These are phyloP conservation scores for Cercospora sesami DNA, from an alignment of 2,329 filamentous ascomycete genomes.

Conservation along the genomic window DNA sequence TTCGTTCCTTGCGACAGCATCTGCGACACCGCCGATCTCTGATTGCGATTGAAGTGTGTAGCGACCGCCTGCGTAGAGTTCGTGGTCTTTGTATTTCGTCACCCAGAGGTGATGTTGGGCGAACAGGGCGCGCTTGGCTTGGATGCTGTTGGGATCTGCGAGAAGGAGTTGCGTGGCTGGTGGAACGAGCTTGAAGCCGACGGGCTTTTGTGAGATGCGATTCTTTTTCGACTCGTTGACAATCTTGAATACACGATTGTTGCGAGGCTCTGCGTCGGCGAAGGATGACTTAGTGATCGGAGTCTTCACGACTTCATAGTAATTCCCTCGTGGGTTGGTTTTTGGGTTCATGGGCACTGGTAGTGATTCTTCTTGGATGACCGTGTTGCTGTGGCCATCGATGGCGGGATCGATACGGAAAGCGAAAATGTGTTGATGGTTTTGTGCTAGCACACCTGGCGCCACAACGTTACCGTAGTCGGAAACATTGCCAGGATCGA, in stretches of 20 bases:
- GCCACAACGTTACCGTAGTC: conserved; percentile 59
- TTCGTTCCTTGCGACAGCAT: conserved; percentile 48
- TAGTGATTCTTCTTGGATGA: conserved; percentile 55
- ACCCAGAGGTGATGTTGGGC: conserved; percentile 56
- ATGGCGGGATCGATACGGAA: conserved; percentile 65
- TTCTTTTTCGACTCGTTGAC: conserved; percentile 52
- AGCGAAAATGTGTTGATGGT: conserved; percentile 70
- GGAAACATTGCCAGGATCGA: conserved; percentile 56
- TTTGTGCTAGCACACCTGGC: conserved; percentile 64
- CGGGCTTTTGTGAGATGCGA: conserved; percentile 48
- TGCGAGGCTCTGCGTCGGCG: conserved; percentile 43
- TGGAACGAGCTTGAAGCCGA: conserved; percentile 53
- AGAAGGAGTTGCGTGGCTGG: conserved; percentile 53
- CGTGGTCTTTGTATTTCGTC: conserved; percentile 54
- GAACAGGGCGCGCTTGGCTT: conserved; percentile 51
- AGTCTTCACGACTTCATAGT: conserved; percentile 55
- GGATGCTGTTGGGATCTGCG: conserved; percentile 47
- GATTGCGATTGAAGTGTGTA: conserved; percentile 51
- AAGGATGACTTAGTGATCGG: conserved; percentile 27
- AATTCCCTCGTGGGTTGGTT: conserved; percentile 63
- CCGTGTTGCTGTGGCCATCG: conserved; percentile 57
- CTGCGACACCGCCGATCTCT: conserved; percentile 48
- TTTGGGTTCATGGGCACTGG: conserved; percentile 51
- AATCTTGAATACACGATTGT: conserved; percentile 59
- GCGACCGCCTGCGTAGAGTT: conserved; percentile 52